A percentile compares a stretch with the other conserved stretches of the same genome.
These are phyloP conservation scores for Psilocybe tampanensis DNA, from an alignment of 768 basidiomycete genomes.

Conservation along the genomic window DNA sequence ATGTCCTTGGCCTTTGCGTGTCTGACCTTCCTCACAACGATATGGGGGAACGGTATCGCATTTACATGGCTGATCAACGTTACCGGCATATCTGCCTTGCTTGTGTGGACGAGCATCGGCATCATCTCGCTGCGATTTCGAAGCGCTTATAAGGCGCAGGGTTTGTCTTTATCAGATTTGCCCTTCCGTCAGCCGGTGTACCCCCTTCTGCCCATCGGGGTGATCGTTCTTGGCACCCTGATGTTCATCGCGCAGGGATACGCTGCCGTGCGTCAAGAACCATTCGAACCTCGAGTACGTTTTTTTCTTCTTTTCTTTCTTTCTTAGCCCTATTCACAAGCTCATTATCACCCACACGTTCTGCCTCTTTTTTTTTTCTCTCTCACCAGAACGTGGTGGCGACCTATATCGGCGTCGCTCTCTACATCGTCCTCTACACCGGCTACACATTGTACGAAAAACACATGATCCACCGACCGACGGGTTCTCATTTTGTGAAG, in stretches of 20 bases:
- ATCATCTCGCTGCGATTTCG: constrained; percentile 63
- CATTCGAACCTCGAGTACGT: constrained; percentile 45
- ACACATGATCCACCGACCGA: constrained; percentile 23
- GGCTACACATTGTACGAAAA: constrained; percentile 46
- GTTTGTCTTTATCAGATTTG: constrained; percentile 50
- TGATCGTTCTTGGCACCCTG: constrained; percentile 48
- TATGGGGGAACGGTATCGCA: constrained; percentile 57
- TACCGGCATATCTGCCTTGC: constrained; percentile 65
- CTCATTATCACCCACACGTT: too few relatives aligned
- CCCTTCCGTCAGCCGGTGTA: constrained; percentile 61
- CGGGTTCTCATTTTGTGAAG: constrained; percentile 42
- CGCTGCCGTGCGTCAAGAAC: constrained; percentile 44
- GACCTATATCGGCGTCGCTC: constrained; percentile 53
- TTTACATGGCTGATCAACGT: constrained; percentile 65
- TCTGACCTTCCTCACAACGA: constrained; percentile 57
- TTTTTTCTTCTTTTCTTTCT: neutral
- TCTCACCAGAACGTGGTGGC: constrained; percentile 50
- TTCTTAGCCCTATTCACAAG: neutral
- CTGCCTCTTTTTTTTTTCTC: too few relatives aligned
- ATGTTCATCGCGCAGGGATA: constrained; percentile 63
- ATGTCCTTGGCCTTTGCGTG: constrained; percentile 49
- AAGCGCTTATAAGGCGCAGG: constrained; percentile 56
- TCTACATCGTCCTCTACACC: constrained; percentile 47
- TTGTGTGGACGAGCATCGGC: constrained; percentile 67
- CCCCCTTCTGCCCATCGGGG: constrained; percentile 51